phyloP scores from a whole-genome alignment of 805 yeast genomes.

The Zygosaccharomyces rouxii region DNA sequence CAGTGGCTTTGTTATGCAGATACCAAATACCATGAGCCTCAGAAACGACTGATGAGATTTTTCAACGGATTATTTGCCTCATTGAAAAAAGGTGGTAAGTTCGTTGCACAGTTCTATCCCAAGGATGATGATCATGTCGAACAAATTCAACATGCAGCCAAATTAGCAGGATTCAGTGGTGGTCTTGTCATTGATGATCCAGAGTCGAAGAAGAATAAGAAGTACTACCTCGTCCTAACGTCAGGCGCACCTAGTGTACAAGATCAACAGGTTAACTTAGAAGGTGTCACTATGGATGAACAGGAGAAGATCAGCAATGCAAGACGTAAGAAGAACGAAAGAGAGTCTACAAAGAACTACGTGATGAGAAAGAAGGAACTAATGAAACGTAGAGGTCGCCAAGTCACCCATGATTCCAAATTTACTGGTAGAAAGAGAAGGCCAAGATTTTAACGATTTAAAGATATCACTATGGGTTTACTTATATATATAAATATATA shows the following conservation, averaged over 20 bases:
- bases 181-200: slow-evolving; percentile 93
- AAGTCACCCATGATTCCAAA: slow-evolving; percentile 84
- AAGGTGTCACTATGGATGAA: slow-evolving; percentile 77
- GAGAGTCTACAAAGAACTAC: slow-evolving; percentile 75
- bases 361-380: slow-evolving; percentile 89
- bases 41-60: slow-evolving; percentile 70
- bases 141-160: slow-evolving; percentile 75
- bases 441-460: slow-evolving; percentile 47
- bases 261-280: slow-evolving; percentile 69
- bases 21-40: slow-evolving; percentile 74
- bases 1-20: slow-evolving; percentile 99
- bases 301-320: slow-evolving; percentile 34
- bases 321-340: slow-evolving; percentile 38
- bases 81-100: slow-evolving; percentile 90
- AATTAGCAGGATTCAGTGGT: slow-evolving; percentile 92
- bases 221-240: slow-evolving; percentile 82
- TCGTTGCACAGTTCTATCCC: slow-evolving; percentile 96
- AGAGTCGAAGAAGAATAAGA: slow-evolving; percentile 85
- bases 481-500: not conserved
- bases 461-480: not conserved
- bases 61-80: slow-evolving; percentile 85
- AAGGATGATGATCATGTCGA: slow-evolving; percentile 81
- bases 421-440: slow-evolving; percentile 84
- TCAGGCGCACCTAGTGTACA: slow-evolving; percentile 62
- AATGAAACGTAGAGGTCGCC: slow-evolving; percentile 85